Evolutionary conservation across 371 early-diverging fungal genomes (phyloP), one percentile per base, ranked within the genome.

Genomic region (Lichtheimia corymbifera): DNA sequence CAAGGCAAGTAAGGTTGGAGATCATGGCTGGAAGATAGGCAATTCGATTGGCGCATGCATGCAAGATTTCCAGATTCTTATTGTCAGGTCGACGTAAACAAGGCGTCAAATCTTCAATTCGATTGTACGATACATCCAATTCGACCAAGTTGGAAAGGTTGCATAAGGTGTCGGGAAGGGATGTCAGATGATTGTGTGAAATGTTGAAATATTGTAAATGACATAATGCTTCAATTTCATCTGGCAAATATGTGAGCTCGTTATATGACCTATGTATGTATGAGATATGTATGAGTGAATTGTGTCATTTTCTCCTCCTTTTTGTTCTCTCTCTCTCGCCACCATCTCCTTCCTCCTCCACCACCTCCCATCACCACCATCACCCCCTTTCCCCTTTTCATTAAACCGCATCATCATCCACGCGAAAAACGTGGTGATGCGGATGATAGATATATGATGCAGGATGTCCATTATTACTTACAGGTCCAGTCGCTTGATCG

Each of bases 101-200:
- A 0, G 93, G 93, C 30, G 93, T 63, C 5, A 64, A 55, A 11
- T 70, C 73, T 13, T 15, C 17, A 22, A 95, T 71, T 47, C 70
- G 62, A 75, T 95, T 95, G 47, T 82, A 62, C 17, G 86, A 81
- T 9, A 89, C 63, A 50, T 83, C 74, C 45, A 95, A 72, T 40
- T 89, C 91, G 12, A 77, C 76, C 7, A 95, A 80, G 50, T 85
- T 83, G 13, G 83, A 61, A 4, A 93, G 83, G 27, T 74, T 63
- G 15, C 85, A 81, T 50, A 93, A 81, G 4, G 90, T 85, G 6
- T 85, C 86, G 4, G 95, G 95, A 24, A 63, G 47, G 13, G 25
- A 24, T 44, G 27, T 30, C 20, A 63, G 18, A 5, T 54, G 20
- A 44, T 63, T 63, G 20, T 58, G 63, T 18, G 70, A 59, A 18